Base-by-base conservation (phyloP, 257 asterid species). In the Cruciata laevipes region DNA sequence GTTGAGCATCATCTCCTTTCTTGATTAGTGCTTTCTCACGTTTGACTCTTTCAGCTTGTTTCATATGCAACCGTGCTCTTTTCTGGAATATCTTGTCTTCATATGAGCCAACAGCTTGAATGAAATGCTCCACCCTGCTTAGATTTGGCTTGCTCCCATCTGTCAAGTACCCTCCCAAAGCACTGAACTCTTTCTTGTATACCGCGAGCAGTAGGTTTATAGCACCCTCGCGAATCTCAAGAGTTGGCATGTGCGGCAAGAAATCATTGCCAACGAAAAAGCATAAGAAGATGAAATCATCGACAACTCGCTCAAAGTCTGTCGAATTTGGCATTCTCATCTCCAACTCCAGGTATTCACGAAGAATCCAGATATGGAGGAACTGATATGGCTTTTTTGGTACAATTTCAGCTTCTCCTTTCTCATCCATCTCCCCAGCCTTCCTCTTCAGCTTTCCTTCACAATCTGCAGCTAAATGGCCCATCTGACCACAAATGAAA, bases 171-270 rank as follows among this genome's bases (percentile, higher is more conserved):
- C 96, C 96, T 71, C 89, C 97, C 83, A 90, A 31, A 64, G 70
- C 80, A 78, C 76, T 77, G 63, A 93, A 81, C 78, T 93, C 98
- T 80, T 89, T 93, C 78, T 93, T 93, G 73, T 93, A 93, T 63
- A 93, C 95, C 73, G 97, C 97, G 85, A 93, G 81, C 68, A 93
- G 83, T 82, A 93, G 80, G 82, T 93, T 93, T 67, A 93, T 93
- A 49, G 98, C 98, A 71, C 98, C 98, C 97, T 47, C 55, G 7
- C 20, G 55, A 47, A 47, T 47, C n/a, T 47, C 55, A 7, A 47
- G 95, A 24, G 99, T 93, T 35, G 99, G 99, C 99, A 93, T 93
- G 76, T 93, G 99, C 5, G 99, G 99, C 85, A 93, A 79, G 71
- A 93, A 93, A 76, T 93, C 99, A 71, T 93, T 93, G 72, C 99